Conservation (phyloP, 225 moss, liverwort and hornwort species). For the Pseudisothecium myosuroides region DNA sequence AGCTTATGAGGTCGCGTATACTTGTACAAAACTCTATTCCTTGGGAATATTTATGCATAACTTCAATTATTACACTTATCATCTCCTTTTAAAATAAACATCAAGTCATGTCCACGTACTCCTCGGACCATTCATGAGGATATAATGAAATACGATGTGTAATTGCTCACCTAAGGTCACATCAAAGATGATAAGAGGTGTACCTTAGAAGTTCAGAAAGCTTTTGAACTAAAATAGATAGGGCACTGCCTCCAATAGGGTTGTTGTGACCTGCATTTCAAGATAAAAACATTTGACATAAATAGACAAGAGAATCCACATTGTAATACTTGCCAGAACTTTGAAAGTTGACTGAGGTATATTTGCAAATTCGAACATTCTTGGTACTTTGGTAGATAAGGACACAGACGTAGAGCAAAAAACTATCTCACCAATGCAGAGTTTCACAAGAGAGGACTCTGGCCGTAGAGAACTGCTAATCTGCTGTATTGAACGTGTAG, state of each 20-base stretch:
- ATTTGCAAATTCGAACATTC: not conserved
- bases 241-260: constrained; percentile 61
- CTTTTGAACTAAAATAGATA: constrained; percentile 56
- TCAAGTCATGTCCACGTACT: not conserved
- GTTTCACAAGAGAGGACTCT: constrained; percentile 65
- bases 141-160: not conserved
- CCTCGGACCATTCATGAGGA: not conserved
- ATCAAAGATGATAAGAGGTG: not conserved
- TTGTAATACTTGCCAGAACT: not conserved
- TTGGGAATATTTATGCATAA: not conserved
- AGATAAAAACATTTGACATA: not conserved
- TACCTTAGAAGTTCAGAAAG: constrained; percentile 69
- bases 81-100: not conserved
- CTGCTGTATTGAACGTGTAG: constrained; percentile 66
- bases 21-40: not conserved
- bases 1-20: not conserved
- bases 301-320: not conserved
- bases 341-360: not conserved
- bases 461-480: constrained; percentile 56
- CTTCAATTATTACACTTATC: not conserved
- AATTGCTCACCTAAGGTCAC: not conserved
- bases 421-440: constrained; percentile 69
- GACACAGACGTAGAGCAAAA: not conserved
- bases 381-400: not conserved
- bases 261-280: constrained; percentile 59